These are phyloP conservation scores for Lepidopterella palustris DNA, from an alignment of 495 filamentous ascomycete genomes.

Conservation along the genomic window DNA sequence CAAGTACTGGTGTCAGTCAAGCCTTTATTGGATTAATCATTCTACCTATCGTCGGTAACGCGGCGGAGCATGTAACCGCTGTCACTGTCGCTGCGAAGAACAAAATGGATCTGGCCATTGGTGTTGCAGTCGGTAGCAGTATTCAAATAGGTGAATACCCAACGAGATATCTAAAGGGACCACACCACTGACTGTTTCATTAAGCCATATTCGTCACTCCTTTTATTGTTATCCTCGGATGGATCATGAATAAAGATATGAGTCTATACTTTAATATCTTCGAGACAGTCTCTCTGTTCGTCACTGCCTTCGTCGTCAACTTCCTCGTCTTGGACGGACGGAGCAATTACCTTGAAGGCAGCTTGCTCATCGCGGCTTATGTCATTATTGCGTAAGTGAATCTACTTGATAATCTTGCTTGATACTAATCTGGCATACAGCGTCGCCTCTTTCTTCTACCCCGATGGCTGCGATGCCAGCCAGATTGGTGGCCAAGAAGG, in stretches of 20 bases:
- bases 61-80: conserved; percentile 86
- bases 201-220: conserved; percentile 80
- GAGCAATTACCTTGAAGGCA: conserved; percentile 84
- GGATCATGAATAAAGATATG: conserved; percentile 78
- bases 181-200: neutral
- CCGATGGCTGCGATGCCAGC: conserved; percentile 46
- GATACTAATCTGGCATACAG: neutral
- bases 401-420: neutral
- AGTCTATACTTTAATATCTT: conserved; percentile 86
- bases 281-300: conserved; percentile 81
- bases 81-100: conserved; percentile 86
- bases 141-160: conserved; percentile 60
- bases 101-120: conserved; percentile 93
- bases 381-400: conserved; percentile 57
- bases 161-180: neutral
- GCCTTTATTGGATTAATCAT: conserved; percentile 86
- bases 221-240: conserved; percentile 80
- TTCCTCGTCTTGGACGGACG: conserved; percentile 82
- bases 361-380: conserved; percentile 74
- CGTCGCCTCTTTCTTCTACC: conserved; percentile 60
- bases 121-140: conserved; percentile 78
- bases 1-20: conserved; percentile 57
- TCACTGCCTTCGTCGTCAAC: conserved; percentile 82
- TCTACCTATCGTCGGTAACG: conserved; percentile 85
- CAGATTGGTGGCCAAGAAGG: conserved; percentile 2